These are phyloP conservation scores for Diplodia intermedia DNA, from an alignment of 2,329 filamentous ascomycete genomes.

Conservation along the genomic window DNA sequence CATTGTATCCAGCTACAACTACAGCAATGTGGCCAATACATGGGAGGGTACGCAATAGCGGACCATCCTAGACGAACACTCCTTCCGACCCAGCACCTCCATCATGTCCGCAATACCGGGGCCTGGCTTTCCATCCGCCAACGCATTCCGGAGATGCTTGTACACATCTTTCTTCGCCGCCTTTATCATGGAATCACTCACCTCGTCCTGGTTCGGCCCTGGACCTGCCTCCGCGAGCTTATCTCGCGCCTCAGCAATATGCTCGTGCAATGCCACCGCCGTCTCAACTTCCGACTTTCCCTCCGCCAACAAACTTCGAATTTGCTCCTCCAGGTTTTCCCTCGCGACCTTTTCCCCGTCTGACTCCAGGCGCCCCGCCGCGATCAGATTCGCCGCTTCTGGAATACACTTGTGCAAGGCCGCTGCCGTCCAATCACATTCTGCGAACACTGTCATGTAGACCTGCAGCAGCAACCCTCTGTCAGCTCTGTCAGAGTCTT, in stretches of 20 bases:
- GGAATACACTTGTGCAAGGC: background rate
- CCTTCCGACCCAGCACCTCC: constrained; percentile 43
- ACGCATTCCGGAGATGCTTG: constrained; percentile 43
- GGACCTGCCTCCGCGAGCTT: no score
- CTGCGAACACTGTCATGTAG: background rate
- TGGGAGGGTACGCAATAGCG: no score
- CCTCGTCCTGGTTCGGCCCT: background rate
- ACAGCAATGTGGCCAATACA: no score
- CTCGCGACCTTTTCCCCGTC: no score
- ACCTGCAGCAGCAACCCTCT: constrained; percentile 1
- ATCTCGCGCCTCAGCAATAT: no score
- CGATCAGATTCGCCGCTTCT: background rate
- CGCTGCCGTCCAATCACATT: constrained; percentile 6
- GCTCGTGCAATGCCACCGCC: no score
- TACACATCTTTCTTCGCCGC: constrained; percentile 43
- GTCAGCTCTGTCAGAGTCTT: background rate
- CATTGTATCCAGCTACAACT: no score
- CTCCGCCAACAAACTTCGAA: no score
- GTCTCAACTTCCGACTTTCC: no score
- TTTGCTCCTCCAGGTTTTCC: no score
- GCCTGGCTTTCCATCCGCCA: constrained; percentile 44
- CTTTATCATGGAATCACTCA: background rate
- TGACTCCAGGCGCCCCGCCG: background rate
- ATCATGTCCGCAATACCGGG: constrained; percentile 48
- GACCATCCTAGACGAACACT: constrained; percentile 7